A percentile compares a stretch with the other conserved stretches of the same genome.
phyloP scores from a whole-genome alignment of 2,329 filamentous ascomycete species.

The Hawksworthiomyces lignivorus region DNA sequence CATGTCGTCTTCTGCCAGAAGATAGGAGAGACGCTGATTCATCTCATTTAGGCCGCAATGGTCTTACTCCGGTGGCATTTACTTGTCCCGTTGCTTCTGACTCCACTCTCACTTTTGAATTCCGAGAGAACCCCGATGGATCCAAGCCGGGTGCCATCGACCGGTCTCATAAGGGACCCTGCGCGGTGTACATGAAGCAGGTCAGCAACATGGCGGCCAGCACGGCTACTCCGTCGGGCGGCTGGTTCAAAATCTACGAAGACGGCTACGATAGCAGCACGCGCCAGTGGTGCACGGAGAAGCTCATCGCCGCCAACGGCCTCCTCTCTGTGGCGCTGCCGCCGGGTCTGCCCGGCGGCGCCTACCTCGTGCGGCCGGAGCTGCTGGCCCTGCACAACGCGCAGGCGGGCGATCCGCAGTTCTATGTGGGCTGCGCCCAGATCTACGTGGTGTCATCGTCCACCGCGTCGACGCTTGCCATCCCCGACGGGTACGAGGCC shows the following conservation, averaged over 20 bases:
- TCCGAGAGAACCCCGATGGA: slow-evolving; percentile 52
- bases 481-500: slow-evolving; percentile 43
- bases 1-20: no score
- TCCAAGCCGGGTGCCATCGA: slow-evolving; percentile 50
- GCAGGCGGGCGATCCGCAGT: slow-evolving; percentile 55
- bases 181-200: slow-evolving; percentile 67
- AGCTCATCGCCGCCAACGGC: slow-evolving; percentile 57
- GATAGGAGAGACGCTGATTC: no score
- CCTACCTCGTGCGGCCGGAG: slow-evolving; percentile 67
- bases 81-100: slow-evolving; percentile 43
- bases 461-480: slow-evolving; percentile 31
- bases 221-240: slow-evolving; percentile 47
- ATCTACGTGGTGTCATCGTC: slow-evolving; percentile 44
- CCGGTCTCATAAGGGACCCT: slow-evolving; percentile 57
- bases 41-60: slow-evolving; percentile 31
- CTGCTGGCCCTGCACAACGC: slow-evolving; percentile 61
- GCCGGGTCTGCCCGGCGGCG: slow-evolving; percentile 50
- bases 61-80: slow-evolving; percentile 36
- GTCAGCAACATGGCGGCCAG: slow-evolving; percentile 46
- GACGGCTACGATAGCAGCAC: slow-evolving; percentile 52
- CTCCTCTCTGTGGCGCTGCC: slow-evolving; percentile 57
- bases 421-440: slow-evolving; percentile 66
- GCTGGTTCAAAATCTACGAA: slow-evolving; percentile 74
- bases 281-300: slow-evolving; percentile 62
- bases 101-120: slow-evolving; percentile 57